phyloP scores from a whole-genome alignment of 73 alveolate species.

The Chromera velia region DNA sequence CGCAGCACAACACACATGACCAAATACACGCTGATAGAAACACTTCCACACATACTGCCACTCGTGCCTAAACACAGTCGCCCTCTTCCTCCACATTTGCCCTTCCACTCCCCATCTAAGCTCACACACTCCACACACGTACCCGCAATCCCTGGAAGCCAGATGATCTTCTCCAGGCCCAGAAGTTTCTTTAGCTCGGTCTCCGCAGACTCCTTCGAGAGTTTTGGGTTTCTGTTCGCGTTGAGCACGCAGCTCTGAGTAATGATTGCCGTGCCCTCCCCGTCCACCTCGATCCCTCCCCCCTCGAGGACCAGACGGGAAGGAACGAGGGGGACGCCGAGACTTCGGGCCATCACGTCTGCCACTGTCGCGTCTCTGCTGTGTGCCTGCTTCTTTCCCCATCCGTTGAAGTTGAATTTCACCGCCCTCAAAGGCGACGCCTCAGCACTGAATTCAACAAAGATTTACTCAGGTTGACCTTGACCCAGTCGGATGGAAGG shows the following conservation, averaged over 20 bases:
- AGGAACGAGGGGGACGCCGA: conserved; percentile 7
- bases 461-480: no score
- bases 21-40: no score
- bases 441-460: no score
- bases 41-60: no score
- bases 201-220: conserved; percentile 26
- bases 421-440: conserved; percentile 15
- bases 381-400: conserved; percentile 39
- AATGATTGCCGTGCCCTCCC: conserved; percentile 49
- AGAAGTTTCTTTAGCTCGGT: conserved; percentile 8
- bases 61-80: no score
- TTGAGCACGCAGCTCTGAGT: conserved; percentile 45
- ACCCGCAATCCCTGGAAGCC: conserved; percentile 39
- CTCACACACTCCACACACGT: no score
- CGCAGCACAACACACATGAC: no score
- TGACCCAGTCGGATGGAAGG: no score
- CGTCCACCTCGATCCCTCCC: conserved; percentile 46
- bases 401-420: conserved; percentile 46
- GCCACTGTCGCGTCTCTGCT: conserved; percentile 27
- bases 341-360: conserved; percentile 7
- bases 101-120: no score
- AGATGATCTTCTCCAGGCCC: conserved; percentile 46
- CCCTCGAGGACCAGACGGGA: conserved; percentile 41
- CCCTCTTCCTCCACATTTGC: no score
- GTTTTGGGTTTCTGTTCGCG: conserved; percentile 36